These are phyloP conservation scores for Venturia oleaginea DNA, from an alignment of 2,329 filamentous ascomycete genomes.

Conservation along the genomic window DNA sequence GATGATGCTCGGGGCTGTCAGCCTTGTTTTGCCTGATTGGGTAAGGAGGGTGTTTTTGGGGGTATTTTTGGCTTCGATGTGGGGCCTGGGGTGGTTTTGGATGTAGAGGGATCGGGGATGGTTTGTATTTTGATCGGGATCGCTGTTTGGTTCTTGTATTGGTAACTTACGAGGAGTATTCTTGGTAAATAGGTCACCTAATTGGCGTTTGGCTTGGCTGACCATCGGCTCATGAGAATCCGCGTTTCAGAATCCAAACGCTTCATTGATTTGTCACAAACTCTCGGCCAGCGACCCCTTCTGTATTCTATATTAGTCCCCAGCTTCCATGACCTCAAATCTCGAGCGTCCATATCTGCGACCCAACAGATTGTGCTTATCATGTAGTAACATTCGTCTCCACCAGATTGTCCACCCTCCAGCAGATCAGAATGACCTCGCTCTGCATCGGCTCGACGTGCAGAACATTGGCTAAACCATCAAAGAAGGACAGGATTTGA, in stretches of 20 bases:
- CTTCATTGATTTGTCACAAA: neutral
- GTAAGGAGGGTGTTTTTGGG: neutral
- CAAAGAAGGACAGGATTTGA: no score
- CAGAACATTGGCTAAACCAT: no score
- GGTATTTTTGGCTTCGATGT: neutral
- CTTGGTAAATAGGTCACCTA: neutral
- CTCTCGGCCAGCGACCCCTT: no score
- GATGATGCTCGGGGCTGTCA: slow-evolving; percentile 1
- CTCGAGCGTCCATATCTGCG: no score
- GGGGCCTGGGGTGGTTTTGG: neutral
- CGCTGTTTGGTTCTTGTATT: neutral
- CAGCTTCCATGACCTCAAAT: no score
- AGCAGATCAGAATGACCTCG: no score
- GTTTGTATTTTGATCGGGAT: neutral
- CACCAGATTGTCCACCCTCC: no score
- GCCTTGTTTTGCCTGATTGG: neutral
- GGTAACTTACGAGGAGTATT: neutral
- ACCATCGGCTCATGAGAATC: neutral
- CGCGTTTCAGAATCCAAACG: no score
- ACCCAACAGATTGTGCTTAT: no score
- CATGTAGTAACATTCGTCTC: no score
- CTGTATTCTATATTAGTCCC: no score
- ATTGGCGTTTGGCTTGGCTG: neutral
- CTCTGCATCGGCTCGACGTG: no score
- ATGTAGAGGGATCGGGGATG: neutral